phyloP scores from a whole-genome alignment of 352 stramenopile species.

The Globisporangium yorkense region DNA sequence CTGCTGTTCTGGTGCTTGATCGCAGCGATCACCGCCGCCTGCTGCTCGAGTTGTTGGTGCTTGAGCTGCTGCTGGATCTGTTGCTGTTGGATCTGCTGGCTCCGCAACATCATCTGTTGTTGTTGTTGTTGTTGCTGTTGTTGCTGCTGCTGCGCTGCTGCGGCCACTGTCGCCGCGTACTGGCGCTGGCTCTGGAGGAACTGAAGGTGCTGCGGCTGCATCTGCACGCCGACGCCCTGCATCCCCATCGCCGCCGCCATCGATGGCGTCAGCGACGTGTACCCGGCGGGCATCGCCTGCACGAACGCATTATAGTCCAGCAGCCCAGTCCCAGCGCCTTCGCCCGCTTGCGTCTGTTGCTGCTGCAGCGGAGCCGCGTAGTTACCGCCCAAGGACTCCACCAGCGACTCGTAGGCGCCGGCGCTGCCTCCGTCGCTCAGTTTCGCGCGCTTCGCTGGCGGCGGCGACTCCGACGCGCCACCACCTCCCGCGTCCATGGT shows the following conservation, averaged over 20 bases:
- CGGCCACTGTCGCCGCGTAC: constrained; percentile 24
- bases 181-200: constrained; percentile 24
- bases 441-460: background rate
- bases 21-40: constrained; percentile 6
- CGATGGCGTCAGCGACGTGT: constrained; percentile 17
- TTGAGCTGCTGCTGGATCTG: constrained; percentile 6
- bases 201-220: constrained; percentile 25
- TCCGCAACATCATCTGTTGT: constrained; percentile 14
- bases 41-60: constrained; percentile 9
- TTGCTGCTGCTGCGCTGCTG: constrained; percentile 5
- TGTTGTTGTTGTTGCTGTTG: constrained; percentile 11
- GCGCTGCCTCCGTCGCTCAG: background rate
- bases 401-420: background rate
- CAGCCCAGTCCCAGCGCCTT: background rate
- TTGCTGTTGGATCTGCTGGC: constrained; percentile 1
- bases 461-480: background rate
- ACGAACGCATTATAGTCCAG: constrained; percentile 27
- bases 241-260: constrained; percentile 18
- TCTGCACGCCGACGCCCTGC: constrained; percentile 1
- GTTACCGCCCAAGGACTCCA: background rate
- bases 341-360: background rate
- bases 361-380: background rate
- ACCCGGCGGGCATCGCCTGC: constrained; percentile 26
- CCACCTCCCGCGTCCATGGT: background rate
- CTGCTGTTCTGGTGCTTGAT: constrained; percentile 10